phyloP scores from a whole-genome alignment of 148 eudicot genomes.

The Tetragonia tetragonoides region DNA sequence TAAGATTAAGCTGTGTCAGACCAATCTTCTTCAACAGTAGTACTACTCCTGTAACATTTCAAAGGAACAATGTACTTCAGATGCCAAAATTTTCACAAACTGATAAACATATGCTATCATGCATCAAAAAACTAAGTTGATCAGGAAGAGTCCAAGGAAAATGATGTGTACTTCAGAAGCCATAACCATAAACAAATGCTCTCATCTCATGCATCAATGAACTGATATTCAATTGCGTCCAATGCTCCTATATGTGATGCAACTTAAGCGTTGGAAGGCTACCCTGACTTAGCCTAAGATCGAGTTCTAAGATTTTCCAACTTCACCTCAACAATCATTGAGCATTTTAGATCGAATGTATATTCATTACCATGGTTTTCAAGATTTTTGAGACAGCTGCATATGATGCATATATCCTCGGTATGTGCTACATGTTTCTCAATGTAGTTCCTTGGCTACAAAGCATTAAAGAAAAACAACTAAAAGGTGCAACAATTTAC shows the following conservation, averaged over 20 bases:
- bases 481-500: not conserved
- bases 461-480: not conserved
- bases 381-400: not conserved
- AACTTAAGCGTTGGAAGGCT: not conserved
- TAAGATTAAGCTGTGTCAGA: slow-evolving; percentile 35
- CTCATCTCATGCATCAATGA: not conserved
- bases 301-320: not conserved
- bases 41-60: slow-evolving; percentile 40
- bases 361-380: not conserved
- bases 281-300: not conserved
- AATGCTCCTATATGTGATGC: not conserved
- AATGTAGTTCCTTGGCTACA: not conserved
- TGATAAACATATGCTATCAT: not conserved
- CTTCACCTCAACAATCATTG: not conserved
- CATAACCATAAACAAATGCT: not conserved
- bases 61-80: not conserved
- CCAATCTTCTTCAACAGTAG: slow-evolving; percentile 45
- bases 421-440: not conserved
- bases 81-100: not conserved
- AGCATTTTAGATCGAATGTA: not conserved
- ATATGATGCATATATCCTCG: not conserved
- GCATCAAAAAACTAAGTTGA: not conserved
- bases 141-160: not conserved
- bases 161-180: not conserved
- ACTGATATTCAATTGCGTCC: not conserved